Evolutionary conservation across 768 basidiomycete species (phyloP), one percentile per base, ranked within the genome.

Genomic region (Porpolomopsis calyptriformis): DNA sequence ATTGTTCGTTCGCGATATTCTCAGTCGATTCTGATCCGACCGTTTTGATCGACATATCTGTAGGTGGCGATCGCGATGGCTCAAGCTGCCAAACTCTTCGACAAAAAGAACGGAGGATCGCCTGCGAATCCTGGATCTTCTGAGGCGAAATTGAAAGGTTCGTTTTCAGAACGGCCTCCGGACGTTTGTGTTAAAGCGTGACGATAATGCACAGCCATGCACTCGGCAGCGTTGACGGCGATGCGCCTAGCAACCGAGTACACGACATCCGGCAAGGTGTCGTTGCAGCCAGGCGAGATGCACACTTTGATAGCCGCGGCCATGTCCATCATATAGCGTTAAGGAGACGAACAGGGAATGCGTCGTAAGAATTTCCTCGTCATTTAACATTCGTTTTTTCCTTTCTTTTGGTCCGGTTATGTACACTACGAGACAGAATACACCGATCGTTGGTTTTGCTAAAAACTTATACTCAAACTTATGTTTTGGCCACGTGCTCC

Each of bases 181-280:
- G 12, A 19, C 11, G 10, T 27, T 16, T 43, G 23, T 31, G 41
- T 31, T 43, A 12, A 43, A 11, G 16, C 12, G 14, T n/a, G 26
- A 16, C 27, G n/a, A n/a, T 22, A n/a, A 2, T 33, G 25, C 12
- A 18, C 29, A 43, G 42, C 42, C 20, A n/a, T 43, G 10, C 29
- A 33, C n/a, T 31, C 42, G 10, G 42, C 42, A 8, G 42, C 42
- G 12, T 4, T 12, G 6, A 27, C 42, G 29, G 42, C 27, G 16
- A 5, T 43, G 26, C 42, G 42, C 3, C 19, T 43, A 12, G 29
- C 29, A 8, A 27, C 26, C 24, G 24, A 43, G 27, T 43, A 43
- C 42, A 43, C n/a, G 42, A 31, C n/a, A 8, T 43, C 42, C 5
- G 42, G 42, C 27, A 33, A 29, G 42, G n/a, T 43, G n/a, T 27